These are phyloP conservation scores for Periconia sp. DNA, from an alignment of 2,329 filamentous ascomycete species.

Conservation along the genomic window DNA sequence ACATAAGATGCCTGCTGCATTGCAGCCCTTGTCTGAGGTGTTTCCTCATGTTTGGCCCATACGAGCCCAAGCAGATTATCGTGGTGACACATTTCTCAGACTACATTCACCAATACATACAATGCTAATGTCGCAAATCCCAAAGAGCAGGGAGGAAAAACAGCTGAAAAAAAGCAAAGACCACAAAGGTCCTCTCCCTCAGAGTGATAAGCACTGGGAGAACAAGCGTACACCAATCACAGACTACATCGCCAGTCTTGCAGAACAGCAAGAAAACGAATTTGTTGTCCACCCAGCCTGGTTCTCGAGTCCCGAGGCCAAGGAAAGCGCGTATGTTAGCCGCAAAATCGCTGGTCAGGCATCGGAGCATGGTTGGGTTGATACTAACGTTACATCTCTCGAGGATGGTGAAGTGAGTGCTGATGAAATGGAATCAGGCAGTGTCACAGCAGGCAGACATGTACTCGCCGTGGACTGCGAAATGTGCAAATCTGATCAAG, in stretches of 20 bases:
- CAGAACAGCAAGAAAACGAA: conserved; percentile 80
- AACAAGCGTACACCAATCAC: conserved; percentile 81
- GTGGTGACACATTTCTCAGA: conserved; percentile 59
- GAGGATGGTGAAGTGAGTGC: conserved; percentile 71
- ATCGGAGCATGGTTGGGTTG: conserved; percentile 72
- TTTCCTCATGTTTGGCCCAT: conserved; percentile 91
- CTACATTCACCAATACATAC: conserved; percentile 86
- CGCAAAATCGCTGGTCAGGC: conserved; percentile 56
- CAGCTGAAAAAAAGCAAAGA: conserved; percentile 49
- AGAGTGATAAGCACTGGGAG: conserved; percentile 66
- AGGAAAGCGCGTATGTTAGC: conserved; percentile 53
- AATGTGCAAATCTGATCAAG: conserved; percentile 88
- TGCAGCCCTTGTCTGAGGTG: conserved; percentile 72
- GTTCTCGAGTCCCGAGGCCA: conserved; percentile 60
- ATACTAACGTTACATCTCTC: conserved; percentile 68
- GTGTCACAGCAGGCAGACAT: conserved; percentile 77
- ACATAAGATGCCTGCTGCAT: conserved; percentile 43
- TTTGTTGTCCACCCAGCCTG: conserved; percentile 82
- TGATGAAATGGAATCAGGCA: conserved; percentile 73
- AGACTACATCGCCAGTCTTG: conserved; percentile 69
- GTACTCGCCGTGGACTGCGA: conserved; percentile 90
- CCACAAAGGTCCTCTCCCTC: conserved; percentile 57
- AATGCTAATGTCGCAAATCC: conserved; percentile 74
- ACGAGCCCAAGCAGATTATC: conserved; percentile 82
- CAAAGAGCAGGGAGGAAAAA: conserved; percentile 70